Evolutionary conservation across 345 rosid species (phyloP).

Genomic region (Euclidium syriacum): DNA sequence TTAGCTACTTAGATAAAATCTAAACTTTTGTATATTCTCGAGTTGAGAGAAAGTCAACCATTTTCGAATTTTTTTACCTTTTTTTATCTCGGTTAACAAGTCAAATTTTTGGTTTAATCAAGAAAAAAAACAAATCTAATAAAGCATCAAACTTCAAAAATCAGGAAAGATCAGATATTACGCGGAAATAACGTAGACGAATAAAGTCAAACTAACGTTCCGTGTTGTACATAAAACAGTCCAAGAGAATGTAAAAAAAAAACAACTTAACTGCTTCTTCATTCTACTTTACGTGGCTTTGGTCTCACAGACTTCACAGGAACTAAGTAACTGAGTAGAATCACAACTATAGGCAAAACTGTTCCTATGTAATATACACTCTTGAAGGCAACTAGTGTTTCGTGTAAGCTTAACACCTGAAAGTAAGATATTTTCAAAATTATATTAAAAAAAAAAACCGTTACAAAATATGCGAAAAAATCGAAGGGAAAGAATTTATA

Average conservation of each 20-base stretch:
- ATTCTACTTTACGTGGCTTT: slow-evolving; percentile 56
- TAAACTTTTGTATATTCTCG: no score
- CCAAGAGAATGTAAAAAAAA: neutral
- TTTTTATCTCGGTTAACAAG: neutral
- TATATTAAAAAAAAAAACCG: neutral
- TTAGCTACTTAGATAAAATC: neutral
- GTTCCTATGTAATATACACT: slow-evolving; percentile 87
- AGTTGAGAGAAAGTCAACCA: no score
- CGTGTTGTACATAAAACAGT: slow-evolving; percentile 9
- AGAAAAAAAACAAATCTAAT: neutral
- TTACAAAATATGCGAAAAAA: neutral
- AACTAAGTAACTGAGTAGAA: slow-evolving; percentile 57
- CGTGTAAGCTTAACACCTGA: slow-evolving; percentile 81
- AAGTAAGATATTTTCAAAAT: neutral
- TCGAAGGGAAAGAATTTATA: slow-evolving; percentile 28
- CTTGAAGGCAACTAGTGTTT: slow-evolving; percentile 57
- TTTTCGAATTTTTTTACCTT: neutral
- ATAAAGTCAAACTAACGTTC: neutral
- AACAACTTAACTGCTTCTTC: neutral
- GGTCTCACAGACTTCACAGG: slow-evolving; percentile 64
- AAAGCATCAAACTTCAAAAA: neutral
- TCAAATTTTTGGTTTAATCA: neutral
- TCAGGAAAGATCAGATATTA: neutral
- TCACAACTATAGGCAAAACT: slow-evolving; percentile 51
- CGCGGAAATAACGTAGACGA: neutral